Evolutionary conservation across 208 protist genomes (phyloP), one percentile per base, ranked within the genome.

Genomic region (Crithidia mellificae): DNA sequence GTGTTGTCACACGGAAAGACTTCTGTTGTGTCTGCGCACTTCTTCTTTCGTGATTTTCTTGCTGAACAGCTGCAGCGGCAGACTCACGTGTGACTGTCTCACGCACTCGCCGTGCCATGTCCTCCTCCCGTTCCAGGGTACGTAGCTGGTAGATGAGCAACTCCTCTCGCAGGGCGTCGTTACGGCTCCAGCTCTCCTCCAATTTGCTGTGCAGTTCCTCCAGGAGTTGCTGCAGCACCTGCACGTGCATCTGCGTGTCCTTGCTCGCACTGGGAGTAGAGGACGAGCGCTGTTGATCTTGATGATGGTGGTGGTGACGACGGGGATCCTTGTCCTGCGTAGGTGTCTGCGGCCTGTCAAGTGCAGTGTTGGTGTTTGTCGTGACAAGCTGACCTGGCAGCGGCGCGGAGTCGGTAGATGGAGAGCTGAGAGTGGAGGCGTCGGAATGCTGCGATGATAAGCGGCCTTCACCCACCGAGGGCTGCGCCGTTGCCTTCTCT

Each of bases 171-270:
- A 78, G 64, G 24, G 57, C 58, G 20, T 81, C 79, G 55, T 78
- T 76, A 49, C 58, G 72, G 54, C 47, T 61, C 63, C 66, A 73
- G 47, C 68, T 76, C 32, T 84, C 74, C 39, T 78, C 59, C 39
- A 84, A 44, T 24, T 66, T 72, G 25, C 43, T 59, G 32, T 73
- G 66, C 47, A 85, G 52, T 15, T 74, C 68, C 63, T 78, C 51
- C 25, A 77, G 53, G 9, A 74, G 69, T 32, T 52, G 46, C 36
- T 58, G 47, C 19, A 85, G 67, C 14, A 34, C 41, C 24, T 49
- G 50, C 41, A 61, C 53, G 39, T 72, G 62, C 53, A 72, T 30
- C 49, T 64, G 68, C 38, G 52, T 38, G 39, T 27, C 25, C 22
- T 4, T 22, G 43, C 15, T 24, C 54, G 6, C n/a, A n/a, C n/a